Evolutionary conservation across 176 grass and related monocot species (phyloP).

Genomic region (Poa pratensis): DNA sequence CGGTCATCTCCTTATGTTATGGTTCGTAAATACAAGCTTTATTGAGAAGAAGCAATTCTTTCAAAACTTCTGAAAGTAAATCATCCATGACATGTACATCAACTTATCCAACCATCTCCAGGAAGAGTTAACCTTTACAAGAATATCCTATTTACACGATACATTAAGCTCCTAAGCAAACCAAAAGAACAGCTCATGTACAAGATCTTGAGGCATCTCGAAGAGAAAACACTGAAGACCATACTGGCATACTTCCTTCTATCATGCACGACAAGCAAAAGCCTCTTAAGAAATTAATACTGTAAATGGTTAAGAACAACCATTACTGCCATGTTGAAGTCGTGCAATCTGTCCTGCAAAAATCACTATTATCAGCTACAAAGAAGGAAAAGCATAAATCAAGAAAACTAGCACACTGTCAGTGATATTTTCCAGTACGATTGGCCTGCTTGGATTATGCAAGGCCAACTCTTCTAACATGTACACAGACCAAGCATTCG

Average conservation of each 20-base stretch:
- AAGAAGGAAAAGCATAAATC: conserved; percentile 3
- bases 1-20: neutral
- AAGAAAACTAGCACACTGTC: neutral
- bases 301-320: conserved; percentile 46
- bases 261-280: conserved; percentile 22
- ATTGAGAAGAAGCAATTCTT: neutral
- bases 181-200: conserved; percentile 47
- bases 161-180: conserved; percentile 37
- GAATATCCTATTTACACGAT: conserved; percentile 40
- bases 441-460: neutral
- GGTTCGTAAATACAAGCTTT: neutral
- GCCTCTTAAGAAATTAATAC: conserved; percentile 27
- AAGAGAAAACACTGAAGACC: conserved; percentile 31
- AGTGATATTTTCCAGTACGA: neutral
- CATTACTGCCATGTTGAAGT: neutral
- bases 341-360: conserved; percentile 18
- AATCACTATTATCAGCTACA: neutral
- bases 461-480: neutral
- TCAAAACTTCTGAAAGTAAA: conserved; percentile 13
- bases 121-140: conserved; percentile 35
- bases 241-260: neutral
- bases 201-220: conserved; percentile 31
- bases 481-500: neutral
- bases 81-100: neutral
- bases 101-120: conserved; percentile 9